phyloP scores from a whole-genome alignment of 1,284 basidiomycete species.

The Leccinum pachyderme region DNA sequence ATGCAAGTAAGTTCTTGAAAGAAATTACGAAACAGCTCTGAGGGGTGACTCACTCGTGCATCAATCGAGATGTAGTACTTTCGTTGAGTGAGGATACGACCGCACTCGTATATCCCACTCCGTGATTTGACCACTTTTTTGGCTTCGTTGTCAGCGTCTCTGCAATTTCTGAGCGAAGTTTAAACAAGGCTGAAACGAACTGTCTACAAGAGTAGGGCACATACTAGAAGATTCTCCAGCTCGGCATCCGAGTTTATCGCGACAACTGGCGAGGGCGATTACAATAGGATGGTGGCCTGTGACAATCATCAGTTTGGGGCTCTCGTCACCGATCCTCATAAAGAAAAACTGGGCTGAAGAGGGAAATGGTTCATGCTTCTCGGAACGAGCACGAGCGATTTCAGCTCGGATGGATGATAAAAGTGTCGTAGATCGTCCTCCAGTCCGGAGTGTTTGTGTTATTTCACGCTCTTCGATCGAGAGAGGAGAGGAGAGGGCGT shows the following conservation, averaged over 20 bases:
- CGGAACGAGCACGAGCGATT: not conserved
- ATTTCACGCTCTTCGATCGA: not conserved
- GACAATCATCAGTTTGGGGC: not conserved
- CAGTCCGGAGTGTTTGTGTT: not conserved
- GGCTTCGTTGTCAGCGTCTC: conserved; percentile 12
- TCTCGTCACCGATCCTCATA: too few species aligned
- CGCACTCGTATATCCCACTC: conserved; percentile 15
- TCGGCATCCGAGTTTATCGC: conserved; percentile 13
- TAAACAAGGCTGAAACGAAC: too few species aligned
- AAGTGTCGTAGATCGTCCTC: conserved; percentile 3
- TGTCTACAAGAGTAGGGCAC: not conserved
- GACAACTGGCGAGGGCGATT: conserved; percentile 10
- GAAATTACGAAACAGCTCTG: not conserved
- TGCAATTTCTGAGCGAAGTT: not conserved
- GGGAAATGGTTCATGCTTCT: not conserved
- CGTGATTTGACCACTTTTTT: conserved; percentile 19
- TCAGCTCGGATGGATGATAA: too few species aligned
- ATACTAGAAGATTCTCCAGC: conserved; percentile 9
- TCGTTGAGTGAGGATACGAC: conserved; percentile 9
- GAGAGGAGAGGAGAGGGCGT: not conserved
- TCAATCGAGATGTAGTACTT: not conserved
- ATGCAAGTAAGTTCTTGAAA: not conserved
- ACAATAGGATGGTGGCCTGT: not conserved
- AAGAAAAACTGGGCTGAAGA: not conserved
- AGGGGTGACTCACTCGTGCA: conserved; percentile 13